phyloP scores from a whole-genome alignment of 441 rosid genomes.

The Omphalea diandra region DNA sequence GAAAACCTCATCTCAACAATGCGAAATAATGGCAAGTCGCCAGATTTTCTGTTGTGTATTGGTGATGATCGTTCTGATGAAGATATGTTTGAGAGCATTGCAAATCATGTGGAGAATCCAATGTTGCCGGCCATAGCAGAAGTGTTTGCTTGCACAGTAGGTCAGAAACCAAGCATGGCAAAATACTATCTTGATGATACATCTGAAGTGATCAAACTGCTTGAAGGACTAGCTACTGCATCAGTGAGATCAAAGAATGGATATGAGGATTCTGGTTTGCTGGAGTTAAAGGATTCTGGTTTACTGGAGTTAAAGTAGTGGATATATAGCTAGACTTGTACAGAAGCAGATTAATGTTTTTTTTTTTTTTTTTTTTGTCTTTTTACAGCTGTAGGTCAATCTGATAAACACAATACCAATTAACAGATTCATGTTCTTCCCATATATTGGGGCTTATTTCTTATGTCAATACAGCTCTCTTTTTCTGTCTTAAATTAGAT shows the following conservation, averaged over 20 bases:
- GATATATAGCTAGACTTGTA: conserved; percentile 30
- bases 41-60: conserved; percentile 72
- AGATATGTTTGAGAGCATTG: conserved; percentile 79
- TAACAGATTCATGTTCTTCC: conserved; percentile 19
- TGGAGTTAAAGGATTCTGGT: not conserved
- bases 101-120: conserved; percentile 35
- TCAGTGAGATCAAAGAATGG: conserved; percentile 29
- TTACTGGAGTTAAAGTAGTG: conserved; percentile 9
- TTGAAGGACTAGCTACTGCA: conserved; percentile 47
- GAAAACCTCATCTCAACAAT: conserved; percentile 54
- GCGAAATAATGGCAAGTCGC: conserved; percentile 43
- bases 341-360: conserved; percentile 13
- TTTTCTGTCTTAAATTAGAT: too few species aligned
- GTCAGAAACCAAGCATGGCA: conserved; percentile 88
- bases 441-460: not conserved
- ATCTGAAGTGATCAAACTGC: conserved; percentile 52
- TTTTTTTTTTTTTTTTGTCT: not conserved
- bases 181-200: conserved; percentile 80
- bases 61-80: conserved; percentile 85
- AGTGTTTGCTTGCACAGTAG: conserved; percentile 79
- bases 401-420: conserved; percentile 6
- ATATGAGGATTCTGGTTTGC: not conserved
- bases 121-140: conserved; percentile 40
- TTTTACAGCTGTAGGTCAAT: conserved; percentile 15
- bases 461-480: not conserved